A percentile compares a stretch with the other conserved stretches of the same genome.
Conservation (phyloP, 2,329 filamentous ascomycete genomes). For the Penicillium aurantiogriseum region DNA sequence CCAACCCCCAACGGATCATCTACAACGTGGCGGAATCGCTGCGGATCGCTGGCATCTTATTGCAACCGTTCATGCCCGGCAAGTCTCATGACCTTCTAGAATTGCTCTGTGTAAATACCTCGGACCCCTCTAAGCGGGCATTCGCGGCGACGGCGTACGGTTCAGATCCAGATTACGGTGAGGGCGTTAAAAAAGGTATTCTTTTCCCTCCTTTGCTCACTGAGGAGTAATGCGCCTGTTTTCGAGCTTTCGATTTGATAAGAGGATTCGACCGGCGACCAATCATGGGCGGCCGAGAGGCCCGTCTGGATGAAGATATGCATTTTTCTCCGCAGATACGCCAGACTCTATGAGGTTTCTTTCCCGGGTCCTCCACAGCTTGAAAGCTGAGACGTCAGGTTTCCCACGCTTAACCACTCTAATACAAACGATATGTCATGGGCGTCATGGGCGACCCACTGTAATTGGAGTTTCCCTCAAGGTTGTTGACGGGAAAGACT, state of each 20-base stretch:
- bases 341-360: conserved; percentile 18
- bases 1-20: conserved; percentile 59
- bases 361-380: conserved; percentile 22
- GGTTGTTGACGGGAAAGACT: conserved; percentile 34
- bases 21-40: conserved; percentile 73
- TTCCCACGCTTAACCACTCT: conserved; percentile 14
- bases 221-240: conserved; percentile 32
- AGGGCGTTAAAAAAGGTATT: conserved; percentile 45
- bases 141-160: conserved; percentile 63
- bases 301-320: conserved; percentile 20
- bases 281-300: conserved; percentile 18
- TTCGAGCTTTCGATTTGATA: conserved; percentile 29
- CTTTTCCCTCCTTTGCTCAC: conserved; percentile 53
- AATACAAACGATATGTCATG: conserved; percentile 21
- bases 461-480: conserved; percentile 24
- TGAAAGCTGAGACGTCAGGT: conserved; percentile 20
- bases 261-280: conserved; percentile 22
- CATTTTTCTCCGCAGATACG: conserved; percentile 22
- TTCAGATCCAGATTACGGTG: conserved; percentile 69
- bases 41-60: conserved; percentile 74
- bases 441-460: conserved; percentile 21
- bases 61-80: conserved; percentile 86
- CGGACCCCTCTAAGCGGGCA: conserved; percentile 53
- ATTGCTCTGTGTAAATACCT: conserved; percentile 66
- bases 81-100: conserved; percentile 74